A percentile compares a stretch with the other conserved stretches of the same genome.
Evolutionary conservation across 192 early-diverging fungal genomes (phyloP).

Genomic region (Rhizophagus sp.): DNA sequence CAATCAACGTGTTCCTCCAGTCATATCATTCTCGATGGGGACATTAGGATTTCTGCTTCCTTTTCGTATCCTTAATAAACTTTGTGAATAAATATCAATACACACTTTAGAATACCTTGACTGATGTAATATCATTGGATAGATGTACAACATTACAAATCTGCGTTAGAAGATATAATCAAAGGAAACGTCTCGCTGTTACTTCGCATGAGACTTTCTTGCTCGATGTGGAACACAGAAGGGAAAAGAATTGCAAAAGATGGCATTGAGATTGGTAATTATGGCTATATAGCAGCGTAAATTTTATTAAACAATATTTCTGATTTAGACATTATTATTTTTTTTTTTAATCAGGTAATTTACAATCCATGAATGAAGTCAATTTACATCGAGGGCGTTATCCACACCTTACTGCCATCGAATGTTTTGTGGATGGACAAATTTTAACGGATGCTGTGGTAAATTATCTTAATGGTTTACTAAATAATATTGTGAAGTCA

Average conservation of each 20-base stretch:
- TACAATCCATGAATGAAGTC: conserved; percentile 86
- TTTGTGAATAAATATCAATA: neutral
- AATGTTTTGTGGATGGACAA: conserved; percentile 79
- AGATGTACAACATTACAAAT: conserved; percentile 67
- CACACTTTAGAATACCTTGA: conserved; percentile 3
- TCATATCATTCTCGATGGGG: conserved; percentile 93
- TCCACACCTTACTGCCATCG: conserved; percentile 79
- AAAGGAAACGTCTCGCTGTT: conserved; percentile 64
- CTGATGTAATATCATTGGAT: neutral
- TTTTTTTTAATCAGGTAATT: conserved; percentile 32
- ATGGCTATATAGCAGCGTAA: neutral
- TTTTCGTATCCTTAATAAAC: conserved; percentile 53
- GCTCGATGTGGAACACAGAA: conserved; percentile 58
- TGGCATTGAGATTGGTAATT: conserved; percentile 48
- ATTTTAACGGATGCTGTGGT: conserved; percentile 82
- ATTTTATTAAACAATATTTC: neutral
- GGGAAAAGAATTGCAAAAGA: conserved; percentile 54
- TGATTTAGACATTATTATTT: neutral
- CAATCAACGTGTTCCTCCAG: conserved; percentile 71
- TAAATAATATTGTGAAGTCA: too few relatives aligned
- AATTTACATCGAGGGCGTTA: conserved; percentile 83
- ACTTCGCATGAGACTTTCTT: conserved; percentile 77
- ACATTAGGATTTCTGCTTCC: conserved; percentile 91
- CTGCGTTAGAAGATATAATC: conserved; percentile 64
- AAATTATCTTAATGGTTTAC: neutral